phyloP scores from a whole-genome alignment of 2,329 filamentous ascomycete species.

The Colletotrichum sp. region DNA sequence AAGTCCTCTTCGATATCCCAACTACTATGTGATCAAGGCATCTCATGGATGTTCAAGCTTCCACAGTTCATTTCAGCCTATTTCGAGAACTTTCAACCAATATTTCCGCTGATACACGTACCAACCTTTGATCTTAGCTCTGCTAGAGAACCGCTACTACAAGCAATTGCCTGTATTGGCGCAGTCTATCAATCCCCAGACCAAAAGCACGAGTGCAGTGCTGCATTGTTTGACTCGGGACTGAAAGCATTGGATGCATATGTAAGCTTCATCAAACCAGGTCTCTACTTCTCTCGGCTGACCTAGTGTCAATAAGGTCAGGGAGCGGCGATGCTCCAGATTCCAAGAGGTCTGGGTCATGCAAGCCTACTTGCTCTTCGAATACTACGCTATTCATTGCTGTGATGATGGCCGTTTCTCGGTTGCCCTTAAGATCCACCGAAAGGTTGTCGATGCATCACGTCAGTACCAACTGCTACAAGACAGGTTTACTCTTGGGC shows the following conservation, averaged over 20 bases:
- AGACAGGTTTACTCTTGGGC: not conserved
- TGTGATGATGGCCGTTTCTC: not conserved
- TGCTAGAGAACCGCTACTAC: not conserved
- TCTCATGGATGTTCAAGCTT: not conserved
- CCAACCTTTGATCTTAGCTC: not conserved
- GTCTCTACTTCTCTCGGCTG: not conserved
- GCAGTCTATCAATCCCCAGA: not conserved
- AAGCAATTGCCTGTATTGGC: not conserved
- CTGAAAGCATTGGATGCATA: not conserved
- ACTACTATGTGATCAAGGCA: not conserved
- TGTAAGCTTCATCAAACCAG: not conserved
- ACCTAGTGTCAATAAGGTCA: not conserved
- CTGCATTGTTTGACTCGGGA: not conserved
- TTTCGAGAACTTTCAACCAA: not conserved
- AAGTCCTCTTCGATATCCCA: not conserved
- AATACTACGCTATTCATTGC: not conserved
- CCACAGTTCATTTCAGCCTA: not conserved
- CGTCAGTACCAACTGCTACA: not conserved
- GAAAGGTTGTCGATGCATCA: not conserved
- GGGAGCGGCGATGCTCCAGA: not conserved
- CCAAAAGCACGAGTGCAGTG: not conserved
- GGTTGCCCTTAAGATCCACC: not conserved
- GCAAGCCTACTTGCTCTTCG: not conserved
- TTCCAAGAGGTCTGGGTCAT: not conserved
- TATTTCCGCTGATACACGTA: not conserved